Evolutionary conservation across 768 basidiomycete genomes (phyloP).

Genomic region (Scleroderma citrinum): DNA sequence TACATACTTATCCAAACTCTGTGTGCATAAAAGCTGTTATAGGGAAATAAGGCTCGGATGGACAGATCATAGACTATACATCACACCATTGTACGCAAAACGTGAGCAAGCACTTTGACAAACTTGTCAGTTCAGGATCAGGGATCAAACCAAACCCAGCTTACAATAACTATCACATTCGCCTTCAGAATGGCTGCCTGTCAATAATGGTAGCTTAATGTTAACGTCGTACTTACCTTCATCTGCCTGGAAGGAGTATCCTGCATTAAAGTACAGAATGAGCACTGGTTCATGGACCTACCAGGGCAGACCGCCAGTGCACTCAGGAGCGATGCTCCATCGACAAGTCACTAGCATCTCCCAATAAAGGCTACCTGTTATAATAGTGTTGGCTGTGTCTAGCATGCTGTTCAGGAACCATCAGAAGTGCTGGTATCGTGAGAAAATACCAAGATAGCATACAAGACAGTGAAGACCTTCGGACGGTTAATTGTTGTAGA

Average conservation of each 20-base stretch:
- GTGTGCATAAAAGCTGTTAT: slow-evolving; percentile 18
- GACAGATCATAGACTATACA: neutral
- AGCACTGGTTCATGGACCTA: no score
- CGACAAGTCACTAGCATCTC: neutral
- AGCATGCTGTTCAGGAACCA: neutral
- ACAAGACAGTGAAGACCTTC: neutral
- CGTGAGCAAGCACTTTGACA: slow-evolving; percentile 9
- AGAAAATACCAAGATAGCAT: neutral
- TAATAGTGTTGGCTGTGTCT: neutral
- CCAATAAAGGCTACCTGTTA: neutral
- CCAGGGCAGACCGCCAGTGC: no score
- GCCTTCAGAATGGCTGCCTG: neutral
- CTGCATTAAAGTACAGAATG: neutral
- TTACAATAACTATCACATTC: neutral
- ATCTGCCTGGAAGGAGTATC: neutral
- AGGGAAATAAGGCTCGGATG: neutral
- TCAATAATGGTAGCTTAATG: neutral
- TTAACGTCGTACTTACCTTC: neutral
- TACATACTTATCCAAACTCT: slow-evolving; percentile 24
- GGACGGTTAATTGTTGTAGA: neutral
- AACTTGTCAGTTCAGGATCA: neutral
- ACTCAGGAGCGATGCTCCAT: neutral
- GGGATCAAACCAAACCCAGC: neutral
- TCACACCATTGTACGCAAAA: slow-evolving; percentile 18
- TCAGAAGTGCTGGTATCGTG: neutral